Base-by-base conservation (phyloP, 371 early-diverging fungal species). In the Mycotypha africana region DNA sequence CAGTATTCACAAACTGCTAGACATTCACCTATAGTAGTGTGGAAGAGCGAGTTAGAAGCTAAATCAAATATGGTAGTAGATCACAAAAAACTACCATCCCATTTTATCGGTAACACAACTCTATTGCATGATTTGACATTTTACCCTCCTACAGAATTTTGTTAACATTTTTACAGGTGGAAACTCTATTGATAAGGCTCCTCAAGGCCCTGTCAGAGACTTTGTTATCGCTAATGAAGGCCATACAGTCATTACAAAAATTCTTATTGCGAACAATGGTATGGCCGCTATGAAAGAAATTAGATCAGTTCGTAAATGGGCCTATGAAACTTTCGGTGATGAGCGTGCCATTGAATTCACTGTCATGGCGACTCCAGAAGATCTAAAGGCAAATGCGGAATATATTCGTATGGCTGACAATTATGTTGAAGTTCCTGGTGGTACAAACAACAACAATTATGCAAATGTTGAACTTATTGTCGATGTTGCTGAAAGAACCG, bases 201-300 rank as follows among this genome's bases (percentile, higher is more conserved):
- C 21, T 42, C 41, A 40, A 16, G 41, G 41, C n/a, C 25, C 28
- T 9, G 31, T 31, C 23, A 69, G 73, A 24, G 88, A 89, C 40
- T 91, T 86, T 65, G 89, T 91, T 44, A 71, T 78, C 62, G 74
- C 80, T 37, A 68, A 85, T 58, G 85, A 82, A 46, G 93, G 93
- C 38, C 91, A 91, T 62, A 89, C 89, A 30, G 90, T 91, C 8
- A 92, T 92, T 56, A 82, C 82, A 19, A 86, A 85, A 56, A 85
- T 97, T 15, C 77, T 97, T 51, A 93, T 97, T 61, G 99, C 99
- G 56, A 99, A 99, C 81, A 98, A 98, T 79, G 99, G 98, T 54
- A 93, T 99, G 74, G 98, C 97, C 4, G 99, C 99, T 38, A 95
- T 98, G 65, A 98, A 98, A 68, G 98, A 95, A 76, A 97, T 99